Evolutionary conservation across 768 basidiomycete genomes (phyloP), one percentile per base, ranked within the genome.

Genomic region (Mycena chlorophos): DNA sequence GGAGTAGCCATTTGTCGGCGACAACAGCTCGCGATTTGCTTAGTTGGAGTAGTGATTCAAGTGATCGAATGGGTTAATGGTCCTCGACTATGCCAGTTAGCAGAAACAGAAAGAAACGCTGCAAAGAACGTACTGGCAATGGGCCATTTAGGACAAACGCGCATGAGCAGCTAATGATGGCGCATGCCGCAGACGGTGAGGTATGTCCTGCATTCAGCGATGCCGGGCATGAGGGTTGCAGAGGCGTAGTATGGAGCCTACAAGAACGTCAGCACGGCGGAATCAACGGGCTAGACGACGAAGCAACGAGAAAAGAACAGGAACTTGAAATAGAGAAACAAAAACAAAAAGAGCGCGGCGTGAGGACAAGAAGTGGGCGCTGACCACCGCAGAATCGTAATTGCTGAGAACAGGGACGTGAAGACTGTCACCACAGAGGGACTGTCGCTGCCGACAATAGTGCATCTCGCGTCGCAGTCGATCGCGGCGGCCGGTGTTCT

Each of bases 111-210:
- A 47, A 22, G 25, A 4, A 34, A 49, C 6, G 22, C 5, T 49
- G 27, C 12, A 38, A 34, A 20, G 4, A 3, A 54, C 56, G 5
- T 5, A 49, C 56, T 28, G 5, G 54, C 58, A 1, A 31, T 14
- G 10, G 55, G 52, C 60, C 60, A 61, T 40, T 43, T 27, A 22
- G 60, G 60, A 19, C 52, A 57, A 1, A 61, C 53, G 2, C 20
- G 20, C 60, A 61, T 61, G 2, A 61, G 22, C 1, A 2, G 2
- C 38, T 61, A 55, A 23, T 57, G 3, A 28, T 25, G 37, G 23
- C 48, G 45, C 45, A 38, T 23, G 45, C 52, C 60, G 19, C 56
- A 43, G 19, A 46, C 49, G 17, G 50, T 30, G 25, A 52, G 1
- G 40, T 42, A 38, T 23, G 45, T 55, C 60, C 14, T 53, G 49